Conservation (phyloP, 805 yeast species). For the Limtongia smithiae region DNA sequence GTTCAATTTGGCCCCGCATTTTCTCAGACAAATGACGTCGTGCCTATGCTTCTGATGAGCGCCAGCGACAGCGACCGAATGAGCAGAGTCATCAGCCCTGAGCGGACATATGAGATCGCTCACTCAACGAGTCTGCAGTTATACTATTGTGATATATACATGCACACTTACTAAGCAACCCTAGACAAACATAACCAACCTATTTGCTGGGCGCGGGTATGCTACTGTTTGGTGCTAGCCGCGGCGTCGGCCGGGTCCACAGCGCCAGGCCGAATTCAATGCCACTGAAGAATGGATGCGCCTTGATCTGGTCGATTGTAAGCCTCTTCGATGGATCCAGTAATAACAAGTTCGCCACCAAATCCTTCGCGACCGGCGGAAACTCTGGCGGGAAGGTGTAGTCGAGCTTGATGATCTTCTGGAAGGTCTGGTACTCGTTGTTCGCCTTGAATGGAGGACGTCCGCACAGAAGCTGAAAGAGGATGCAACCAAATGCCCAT, state of each 20-base stretch:
- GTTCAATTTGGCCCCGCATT: background rate
- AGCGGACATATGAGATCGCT: too few relatives aligned
- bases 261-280: constrained; percentile 66
- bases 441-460: constrained; percentile 84
- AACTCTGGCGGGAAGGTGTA: constrained; percentile 67
- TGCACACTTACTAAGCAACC: background rate
- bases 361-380: constrained; percentile 60
- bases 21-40: background rate
- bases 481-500: constrained; percentile 93
- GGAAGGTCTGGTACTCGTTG: constrained; percentile 82
- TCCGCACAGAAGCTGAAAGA: constrained; percentile 79
- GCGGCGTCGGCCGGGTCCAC: constrained; percentile 70
- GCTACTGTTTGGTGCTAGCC: constrained; percentile 37
- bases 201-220: background rate
- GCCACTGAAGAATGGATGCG: constrained; percentile 66
- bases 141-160: too few relatives aligned
- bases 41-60: background rate
- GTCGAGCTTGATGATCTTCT: constrained; percentile 74
- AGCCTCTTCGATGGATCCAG: constrained; percentile 69
- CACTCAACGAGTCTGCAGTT: too few relatives aligned
- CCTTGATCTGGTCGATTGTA: constrained; percentile 53
- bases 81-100: background rate
- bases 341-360: constrained; percentile 63
- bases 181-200: background rate
- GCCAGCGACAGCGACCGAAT: background rate